Evolutionary conservation across 345 rosid genomes (phyloP), one percentile per base, ranked within the genome.

Genomic region (Arabidopsis suecica): DNA sequence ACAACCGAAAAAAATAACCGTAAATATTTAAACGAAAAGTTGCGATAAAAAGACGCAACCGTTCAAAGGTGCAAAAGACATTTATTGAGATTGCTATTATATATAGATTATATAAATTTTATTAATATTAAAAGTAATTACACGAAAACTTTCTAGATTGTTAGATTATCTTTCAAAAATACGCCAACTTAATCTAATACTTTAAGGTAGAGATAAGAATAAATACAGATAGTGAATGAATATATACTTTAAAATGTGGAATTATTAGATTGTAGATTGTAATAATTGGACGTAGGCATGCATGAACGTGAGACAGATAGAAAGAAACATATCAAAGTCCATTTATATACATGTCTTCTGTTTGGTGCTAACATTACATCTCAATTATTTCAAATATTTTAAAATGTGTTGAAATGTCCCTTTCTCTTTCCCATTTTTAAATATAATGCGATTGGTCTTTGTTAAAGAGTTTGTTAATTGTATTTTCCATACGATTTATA

Each of bases 221-320:
- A 25, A 9, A 25, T 37, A 28, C 10, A 72, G 41, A 7, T 30
- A 61, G 6, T 65, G 62, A 63, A 72, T 72, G 12, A 34, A 54
- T 3, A 41, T 7, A 63, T 7, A 53, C 54, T 40, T 44, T 12
- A 22, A 34, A 37, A 57, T 47, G 34, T 57, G 16, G 61, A 66
- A 66, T 67, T 66, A 74, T 74, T 66, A 48, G 69, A 68, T 20
- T 33, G 64, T 34, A 68, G 56, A 33, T 53, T 34, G 55, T 25
- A 76, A 62, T 76, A 76, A 76, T 76, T 44, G 12, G 64, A 62
- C 50, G 58, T 20, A 59, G 57, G 70, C 65, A 76, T 69, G 75
- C 80, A 76, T 76, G 80, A 69, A 76, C 80, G 65, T 54, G 75
- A 69, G 74, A 76, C 79, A 64, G 74, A 42, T 69, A 54, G 56